Base-by-base conservation (phyloP, 1,284 basidiomycete genomes). In the Sanghuangporus baumii region DNA sequence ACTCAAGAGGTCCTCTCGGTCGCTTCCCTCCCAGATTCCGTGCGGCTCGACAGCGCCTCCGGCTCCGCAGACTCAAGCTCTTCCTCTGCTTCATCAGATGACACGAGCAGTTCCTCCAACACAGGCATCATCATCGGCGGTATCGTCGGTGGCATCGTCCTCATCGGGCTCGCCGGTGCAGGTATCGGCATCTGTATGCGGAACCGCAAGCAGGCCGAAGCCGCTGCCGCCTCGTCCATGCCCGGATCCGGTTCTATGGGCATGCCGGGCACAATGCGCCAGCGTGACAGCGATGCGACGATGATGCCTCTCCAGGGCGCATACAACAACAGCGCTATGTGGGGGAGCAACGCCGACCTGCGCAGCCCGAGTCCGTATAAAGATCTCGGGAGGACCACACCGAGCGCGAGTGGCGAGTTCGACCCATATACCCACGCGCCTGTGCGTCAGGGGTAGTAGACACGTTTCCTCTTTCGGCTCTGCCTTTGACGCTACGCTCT, bases 1-100 rank as follows among this genome's bases (percentile, higher is more conserved):
- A 73, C 74, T 0, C 93, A 96, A 71, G 80, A 87, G 0, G 77
- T 78, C 0, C 64, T 69, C 6, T 68, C 76, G 0, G 79, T 74
- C 6, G 75, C 76, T 7, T 71, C 72, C 2, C 81, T 95, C 8
- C 91, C 91, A 1, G 69, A 71, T 5, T 83, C 70, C 66, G 74
- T 81, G 18, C 75, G 74, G 23, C 70, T 77, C 12, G 74, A 77
- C 57, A 74, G 72, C 23, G 78, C 74, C 2, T 69, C 71, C 18
- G 82, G 81, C 1, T 69, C 74, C 8, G 82, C 72, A 5, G 68
- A 73, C 46, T 36, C 57, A 40, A 54, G 52, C 50, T 71, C 71
- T 47, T 69, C 71, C 14, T 63, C 62, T 0, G 69, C 65, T 52
- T 68, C 54, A 55, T 56, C 54, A 37, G 66, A 52, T 31, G 57